These are phyloP conservation scores for Phytophthora multivora DNA, from an alignment of 352 stramenopile species.

Conservation along the genomic window DNA sequence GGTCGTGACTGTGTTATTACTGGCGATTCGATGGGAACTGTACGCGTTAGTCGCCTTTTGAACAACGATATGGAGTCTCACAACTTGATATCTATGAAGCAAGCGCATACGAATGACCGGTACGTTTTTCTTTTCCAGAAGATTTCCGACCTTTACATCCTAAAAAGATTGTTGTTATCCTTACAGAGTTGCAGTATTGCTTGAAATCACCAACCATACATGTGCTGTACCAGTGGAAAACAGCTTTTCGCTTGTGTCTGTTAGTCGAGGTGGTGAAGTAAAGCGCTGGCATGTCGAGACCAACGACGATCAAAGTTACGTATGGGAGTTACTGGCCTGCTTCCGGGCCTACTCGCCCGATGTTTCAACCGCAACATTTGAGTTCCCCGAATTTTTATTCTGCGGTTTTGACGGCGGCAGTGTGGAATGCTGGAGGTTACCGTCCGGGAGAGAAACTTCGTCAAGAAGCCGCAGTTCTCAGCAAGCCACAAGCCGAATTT, in stretches of 20 bases:
- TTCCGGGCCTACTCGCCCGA: slow-evolving; percentile 48
- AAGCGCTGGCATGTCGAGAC: slow-evolving; percentile 44
- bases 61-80: background rate
- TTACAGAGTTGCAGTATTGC: slow-evolving; percentile 17
- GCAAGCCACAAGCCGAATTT: slow-evolving; percentile 28
- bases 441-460: slow-evolving; percentile 12
- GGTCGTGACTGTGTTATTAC: slow-evolving; percentile 12
- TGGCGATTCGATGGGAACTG: slow-evolving; percentile 24
- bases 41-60: slow-evolving; percentile 18
- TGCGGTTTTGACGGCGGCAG: slow-evolving; percentile 54
- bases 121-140: slow-evolving; percentile 5
- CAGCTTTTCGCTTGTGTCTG: slow-evolving; percentile 29
- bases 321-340: slow-evolving; percentile 49
- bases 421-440: slow-evolving; percentile 60
- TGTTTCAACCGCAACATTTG: slow-evolving; percentile 39
- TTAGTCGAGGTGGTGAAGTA: slow-evolving; percentile 47
- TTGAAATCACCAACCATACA: slow-evolving; percentile 17
- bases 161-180: background rate
- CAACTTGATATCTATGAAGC: slow-evolving; percentile 14
- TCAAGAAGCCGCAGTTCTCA: background rate
- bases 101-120: slow-evolving; percentile 33
- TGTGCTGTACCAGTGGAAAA: background rate
- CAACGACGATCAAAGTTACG: slow-evolving; percentile 2
- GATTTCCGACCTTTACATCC: background rate
- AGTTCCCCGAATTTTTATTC: slow-evolving; percentile 51